Percentiles rank a stretch among this genome's conserved stretches.
Conservation (phyloP, 2,329 filamentous ascomycete genomes). For the Aspergillus quadrilineatus region DNA sequence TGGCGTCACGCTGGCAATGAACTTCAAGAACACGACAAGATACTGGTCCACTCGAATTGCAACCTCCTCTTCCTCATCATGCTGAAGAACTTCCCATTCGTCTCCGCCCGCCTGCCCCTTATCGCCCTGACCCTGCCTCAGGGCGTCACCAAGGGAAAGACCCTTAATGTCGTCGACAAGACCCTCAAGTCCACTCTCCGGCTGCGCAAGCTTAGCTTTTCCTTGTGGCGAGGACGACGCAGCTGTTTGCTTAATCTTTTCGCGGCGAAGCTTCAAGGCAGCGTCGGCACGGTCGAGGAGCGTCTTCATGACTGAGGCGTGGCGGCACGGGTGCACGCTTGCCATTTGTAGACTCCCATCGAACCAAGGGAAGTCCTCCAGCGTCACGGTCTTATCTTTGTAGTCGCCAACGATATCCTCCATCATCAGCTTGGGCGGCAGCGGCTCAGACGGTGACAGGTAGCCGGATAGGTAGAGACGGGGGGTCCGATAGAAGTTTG, state of each 20-base stretch:
- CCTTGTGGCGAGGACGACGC: slow-evolving; percentile 44
- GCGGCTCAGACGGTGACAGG: slow-evolving; percentile 71
- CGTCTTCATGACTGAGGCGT: slow-evolving; percentile 97
- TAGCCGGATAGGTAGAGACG: slow-evolving; percentile 95
- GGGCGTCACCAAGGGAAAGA: slow-evolving; percentile 56
- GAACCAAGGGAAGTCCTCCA: slow-evolving; percentile 96
- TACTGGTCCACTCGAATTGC: slow-evolving; percentile 54
- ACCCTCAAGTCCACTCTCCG: slow-evolving; percentile 70
- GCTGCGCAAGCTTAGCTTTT: slow-evolving; percentile 19
- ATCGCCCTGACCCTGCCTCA: slow-evolving; percentile 20
- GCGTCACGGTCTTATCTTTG: slow-evolving; percentile 96
- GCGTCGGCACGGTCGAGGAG: slow-evolving; percentile 93
- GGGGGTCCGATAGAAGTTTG: slow-evolving; percentile 92
- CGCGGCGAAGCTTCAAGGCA: slow-evolving; percentile 80
- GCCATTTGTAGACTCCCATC: slow-evolving; percentile 92
- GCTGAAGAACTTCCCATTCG: slow-evolving; percentile 65
- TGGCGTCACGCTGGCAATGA: slow-evolving; percentile 86
- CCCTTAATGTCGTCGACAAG: slow-evolving; percentile 77
- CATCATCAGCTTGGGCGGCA: slow-evolving; percentile 85
- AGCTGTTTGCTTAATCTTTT: slow-evolving; percentile 70
- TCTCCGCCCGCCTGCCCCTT: slow-evolving; percentile 47
- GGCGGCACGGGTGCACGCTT: slow-evolving; percentile 93
- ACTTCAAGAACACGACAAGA: slow-evolving; percentile 57
- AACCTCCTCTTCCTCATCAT: slow-evolving; percentile 48
- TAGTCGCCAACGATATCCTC: slow-evolving; percentile 95